Evolutionary conservation across 371 early-diverging fungal species (phyloP), one percentile per base, ranked within the genome.

Genomic region (Sporodiniella umbellata): DNA sequence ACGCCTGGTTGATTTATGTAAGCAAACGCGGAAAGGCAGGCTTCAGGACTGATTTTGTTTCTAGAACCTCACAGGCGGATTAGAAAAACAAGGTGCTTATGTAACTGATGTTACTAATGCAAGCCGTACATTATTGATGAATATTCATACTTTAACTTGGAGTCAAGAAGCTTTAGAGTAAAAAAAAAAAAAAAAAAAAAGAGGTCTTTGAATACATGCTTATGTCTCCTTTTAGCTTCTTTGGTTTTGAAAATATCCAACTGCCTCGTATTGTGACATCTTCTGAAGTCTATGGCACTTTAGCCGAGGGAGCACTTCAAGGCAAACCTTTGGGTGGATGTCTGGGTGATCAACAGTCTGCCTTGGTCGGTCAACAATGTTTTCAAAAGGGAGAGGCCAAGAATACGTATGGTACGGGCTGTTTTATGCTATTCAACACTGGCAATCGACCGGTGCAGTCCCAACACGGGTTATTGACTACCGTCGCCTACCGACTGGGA

Each of bases 301-400:
- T 94, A 47, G 57, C 51, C 10, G 50, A 58, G 8, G 86, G 86
- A 4, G 64, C 87, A 0, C 73, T 85, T 12, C 53, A 62, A 60
- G 90, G 86, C 33, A 59, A 89, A 7, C 87, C 90, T 2, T 82
- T 94, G 15, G 65, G 89, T 11, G 94, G 93, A 6, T 88, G 90
- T 58, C 68, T 98, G 22, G 98, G 98, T 28, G 98, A 98, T 73
- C 98, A 98, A 63, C 98, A 98, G 61, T 93, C 95, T 14, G 96
- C 98, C 2, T 72, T 95, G 31, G 94, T 98, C 21, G 98, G 98
- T 6, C 98, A 96, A 63, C 81, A 85, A 50, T 96, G 98, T 70
- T 90, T 94, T 62, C 42, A 45, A 2, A 45, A 43, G 2, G 74
- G 74, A 3, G 74, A 73, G 11, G 90, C 91, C 51, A 98, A 98